phyloP scores from a whole-genome alignment of 2,329 filamentous ascomycete genomes.

The Cyphellophora attinorum region DNA sequence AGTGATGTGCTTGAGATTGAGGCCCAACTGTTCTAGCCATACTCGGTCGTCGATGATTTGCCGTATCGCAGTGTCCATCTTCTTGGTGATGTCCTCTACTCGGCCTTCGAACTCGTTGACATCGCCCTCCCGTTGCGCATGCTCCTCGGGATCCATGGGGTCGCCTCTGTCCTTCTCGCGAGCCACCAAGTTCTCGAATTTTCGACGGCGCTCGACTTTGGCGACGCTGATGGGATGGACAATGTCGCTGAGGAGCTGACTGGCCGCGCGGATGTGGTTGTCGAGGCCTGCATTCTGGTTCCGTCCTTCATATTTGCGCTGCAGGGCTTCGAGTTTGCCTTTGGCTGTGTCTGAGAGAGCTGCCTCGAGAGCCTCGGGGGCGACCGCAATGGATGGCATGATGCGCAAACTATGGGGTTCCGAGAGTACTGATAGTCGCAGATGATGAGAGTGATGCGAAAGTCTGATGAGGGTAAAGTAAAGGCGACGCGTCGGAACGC shows the following conservation, averaged over 20 bases:
- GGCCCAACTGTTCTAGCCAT: slow-evolving; percentile 34
- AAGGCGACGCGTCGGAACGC: too few species aligned
- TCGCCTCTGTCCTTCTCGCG: slow-evolving; percentile 3
- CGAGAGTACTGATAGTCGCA: too few species aligned
- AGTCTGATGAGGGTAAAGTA: too few species aligned
- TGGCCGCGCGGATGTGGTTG: slow-evolving; percentile 6
- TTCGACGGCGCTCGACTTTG: slow-evolving; percentile 5
- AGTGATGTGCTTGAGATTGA: slow-evolving; percentile 34
- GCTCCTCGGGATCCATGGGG: slow-evolving; percentile 1
- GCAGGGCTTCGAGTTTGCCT: slow-evolving; percentile 4
- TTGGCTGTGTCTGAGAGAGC: slow-evolving; percentile 11
- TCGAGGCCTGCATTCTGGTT: slow-evolving; percentile 5
- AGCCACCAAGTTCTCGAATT: background rate
- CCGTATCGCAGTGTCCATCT: slow-evolving; percentile 50
- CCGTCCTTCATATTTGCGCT: slow-evolving; percentile 3
- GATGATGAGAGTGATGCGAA: too few species aligned
- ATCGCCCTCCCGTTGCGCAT: slow-evolving; percentile 18
- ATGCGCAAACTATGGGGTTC: too few species aligned
- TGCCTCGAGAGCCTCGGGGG: slow-evolving; percentile 7
- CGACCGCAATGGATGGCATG: slow-evolving; percentile 1
- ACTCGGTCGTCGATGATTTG: slow-evolving; percentile 48
- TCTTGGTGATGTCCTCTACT: slow-evolving; percentile 42
- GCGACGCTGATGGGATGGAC: slow-evolving; percentile 8
- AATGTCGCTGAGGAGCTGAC: slow-evolving; percentile 7
- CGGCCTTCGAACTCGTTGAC: slow-evolving; percentile 31